phyloP scores from a whole-genome alignment of 2,329 filamentous ascomycete species.

The Hymenoscyphus occultus region DNA sequence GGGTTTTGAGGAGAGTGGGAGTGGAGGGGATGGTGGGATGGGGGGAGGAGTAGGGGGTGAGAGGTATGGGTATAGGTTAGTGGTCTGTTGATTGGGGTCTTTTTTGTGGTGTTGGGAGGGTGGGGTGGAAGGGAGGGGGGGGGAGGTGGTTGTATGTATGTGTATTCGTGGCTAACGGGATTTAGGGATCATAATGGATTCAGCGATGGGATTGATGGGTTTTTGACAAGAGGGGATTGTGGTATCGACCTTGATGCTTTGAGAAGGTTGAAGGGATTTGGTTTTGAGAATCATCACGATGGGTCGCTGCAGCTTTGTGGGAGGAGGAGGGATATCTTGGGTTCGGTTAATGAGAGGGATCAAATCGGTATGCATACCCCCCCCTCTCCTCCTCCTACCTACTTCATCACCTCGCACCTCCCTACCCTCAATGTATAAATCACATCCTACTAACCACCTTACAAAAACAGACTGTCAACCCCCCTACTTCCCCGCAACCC shows the following conservation, averaged over 20 bases:
- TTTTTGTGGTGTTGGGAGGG: too few relatives aligned
- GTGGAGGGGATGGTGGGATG: background rate
- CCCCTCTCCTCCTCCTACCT: background rate
- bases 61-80: background rate
- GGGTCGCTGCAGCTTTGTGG: background rate
- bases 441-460: background rate
- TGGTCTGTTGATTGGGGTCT: too few relatives aligned
- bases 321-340: background rate
- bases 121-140: too few relatives aligned
- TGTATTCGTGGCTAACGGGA: too few relatives aligned
- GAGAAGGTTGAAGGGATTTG: too few relatives aligned
- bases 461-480: background rate
- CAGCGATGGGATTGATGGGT: background rate
- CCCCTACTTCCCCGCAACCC: conserved; percentile 40
- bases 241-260: background rate
- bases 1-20: too few relatives aligned
- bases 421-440: background rate
- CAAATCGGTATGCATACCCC: background rate
- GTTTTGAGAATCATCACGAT: background rate
- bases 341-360: background rate
- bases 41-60: background rate
- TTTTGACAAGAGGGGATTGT: background rate
- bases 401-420: background rate
- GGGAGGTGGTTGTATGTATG: too few relatives aligned
- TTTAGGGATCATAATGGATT: too few relatives aligned